Evolutionary conservation across 164 flowering plant genomes (phyloP), one percentile per base, ranked within the genome.

Genomic region (Berberis vulgaris): DNA sequence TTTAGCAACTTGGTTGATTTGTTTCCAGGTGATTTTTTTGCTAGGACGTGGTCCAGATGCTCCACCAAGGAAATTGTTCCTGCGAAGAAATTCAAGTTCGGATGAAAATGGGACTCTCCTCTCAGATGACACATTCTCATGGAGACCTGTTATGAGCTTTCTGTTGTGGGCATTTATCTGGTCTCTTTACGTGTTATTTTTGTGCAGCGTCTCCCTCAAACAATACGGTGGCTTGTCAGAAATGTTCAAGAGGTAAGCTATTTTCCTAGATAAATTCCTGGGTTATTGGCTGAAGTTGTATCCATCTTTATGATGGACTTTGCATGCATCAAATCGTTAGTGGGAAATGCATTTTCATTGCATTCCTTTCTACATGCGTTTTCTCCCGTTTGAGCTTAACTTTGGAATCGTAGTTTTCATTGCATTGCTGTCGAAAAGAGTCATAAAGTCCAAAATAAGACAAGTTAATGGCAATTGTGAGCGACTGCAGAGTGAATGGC

Each of bases 1-100:
- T 44, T 54, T 57, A 2, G 38, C 59, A 52, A 39, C 11, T 44
- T 47, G 50, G 46, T 62, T 54, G 46, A 41, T 62, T 65, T 68
- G 26, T 49, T 63, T 66, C 56, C 83, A 95, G 97, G 75, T 91
- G 49, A 76, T 84, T 63, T 73, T 91, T 71, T 72, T 95, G 41
- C 67, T 91, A 75, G 96, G 96, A 46, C 76, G 77, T 82, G 97
- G 97, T 72, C 78, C 78, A 55, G 99, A 95, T 79, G 65, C 86
- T 66, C 93, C 97, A 65, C 94, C 96, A 54, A 79, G 80, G 74
- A 95, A 95, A 79, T 73, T 95, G 72, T 85, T 84, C 72, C 39
- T 67, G 57, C 73, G 71, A 61, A 74, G 52, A 59, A 65, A 49
- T 43, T 63, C 61, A 12, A 13, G 40, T 41, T 67, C 74, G 67